Evolutionary conservation across 1,284 basidiomycete species (phyloP), one percentile per base, ranked within the genome.

Genomic region (Ceratobasidium sp.): DNA sequence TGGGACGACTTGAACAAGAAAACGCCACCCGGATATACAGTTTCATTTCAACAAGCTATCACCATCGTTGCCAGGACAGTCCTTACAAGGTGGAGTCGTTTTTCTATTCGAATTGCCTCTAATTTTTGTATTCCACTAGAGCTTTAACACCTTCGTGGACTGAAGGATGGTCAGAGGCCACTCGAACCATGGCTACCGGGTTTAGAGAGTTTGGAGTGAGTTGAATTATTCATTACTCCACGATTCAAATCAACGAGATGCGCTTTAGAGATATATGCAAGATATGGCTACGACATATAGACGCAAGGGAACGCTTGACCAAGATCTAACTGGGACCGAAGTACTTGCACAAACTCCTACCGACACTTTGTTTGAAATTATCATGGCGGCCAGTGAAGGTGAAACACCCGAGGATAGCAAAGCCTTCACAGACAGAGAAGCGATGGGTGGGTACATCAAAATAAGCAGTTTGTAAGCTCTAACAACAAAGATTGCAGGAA

Each of bases 291-390:
- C 34, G 14, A 32, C 55, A 12, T 41, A 58, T n/a, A 36, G 34
- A 18, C 32, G 18, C n/a, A n/a, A 39, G 21, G 55, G 55, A 6
- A n/a, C n/a, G 18, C 55, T 58, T 8, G 34, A 58, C 10, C 55
- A 58, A 39, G 21, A 39, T 23, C 34, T 58, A 1, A 58, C 36
- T 23, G 55, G 55, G 10, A 58, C 55, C 14, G 32, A 39, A 23
- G 34, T n/a, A 4, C 32, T 58, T 39, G 34, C 1, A 1, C 12
- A 9, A 12, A 41, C 21, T n/a, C 34, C 39, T 1, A 61, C 39
- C 45, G 52, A 58, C 9, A 70, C 36, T 36, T 18, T 70, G 23
- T 58, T 70, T 53, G 58, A 58, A 10, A 36, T 58, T 10, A 21
- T 58, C 0, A 28, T 70, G 23, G 10, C 52, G 5, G 65, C 52